Evolutionary conservation across 352 stramenopile genomes (phyloP).

Genomic region (Phytophthora sansomeana): DNA sequence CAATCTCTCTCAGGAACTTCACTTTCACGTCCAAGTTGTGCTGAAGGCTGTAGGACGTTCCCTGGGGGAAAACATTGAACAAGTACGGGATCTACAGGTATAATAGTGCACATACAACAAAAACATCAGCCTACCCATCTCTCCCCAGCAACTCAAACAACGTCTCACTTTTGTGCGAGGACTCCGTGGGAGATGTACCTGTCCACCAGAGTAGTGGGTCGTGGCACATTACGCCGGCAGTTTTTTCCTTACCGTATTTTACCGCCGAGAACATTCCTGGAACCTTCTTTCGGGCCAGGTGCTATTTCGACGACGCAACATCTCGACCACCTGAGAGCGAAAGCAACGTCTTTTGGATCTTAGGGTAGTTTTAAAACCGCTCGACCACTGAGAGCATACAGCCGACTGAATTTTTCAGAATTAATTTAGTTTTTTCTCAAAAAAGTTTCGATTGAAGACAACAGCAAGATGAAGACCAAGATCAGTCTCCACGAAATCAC

Average conservation of each 20-base stretch:
- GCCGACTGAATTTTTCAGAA: no score
- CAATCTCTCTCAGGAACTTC: conserved; percentile 35
- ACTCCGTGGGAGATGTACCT: conserved; percentile 54
- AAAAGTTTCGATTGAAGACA: no score
- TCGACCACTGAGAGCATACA: no score
- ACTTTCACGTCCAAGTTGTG: conserved; percentile 55
- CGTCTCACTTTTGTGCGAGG: conserved; percentile 25
- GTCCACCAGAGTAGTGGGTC: conserved; percentile 35
- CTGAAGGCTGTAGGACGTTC: conserved; percentile 29
- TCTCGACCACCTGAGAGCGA: no score
- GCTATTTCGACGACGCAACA: no score
- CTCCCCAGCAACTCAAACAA: not conserved
- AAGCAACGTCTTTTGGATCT: no score
- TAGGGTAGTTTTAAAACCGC: no score
- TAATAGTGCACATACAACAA: not conserved
- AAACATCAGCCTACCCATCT: not conserved
- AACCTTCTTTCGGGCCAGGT: no score
- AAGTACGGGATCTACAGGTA: conserved; percentile 50
- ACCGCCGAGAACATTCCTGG: no score
- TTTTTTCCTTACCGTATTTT: no score
- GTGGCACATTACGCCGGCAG: no score
- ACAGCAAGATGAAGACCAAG: conserved; percentile 23
- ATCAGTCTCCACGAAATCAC: conserved; percentile 24
- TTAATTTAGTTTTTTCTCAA: no score
- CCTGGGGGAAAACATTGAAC: conserved; percentile 52